phyloP scores from a whole-genome alignment of 2,329 filamentous ascomycete genomes.

The Coniochaeta sp. region DNA sequence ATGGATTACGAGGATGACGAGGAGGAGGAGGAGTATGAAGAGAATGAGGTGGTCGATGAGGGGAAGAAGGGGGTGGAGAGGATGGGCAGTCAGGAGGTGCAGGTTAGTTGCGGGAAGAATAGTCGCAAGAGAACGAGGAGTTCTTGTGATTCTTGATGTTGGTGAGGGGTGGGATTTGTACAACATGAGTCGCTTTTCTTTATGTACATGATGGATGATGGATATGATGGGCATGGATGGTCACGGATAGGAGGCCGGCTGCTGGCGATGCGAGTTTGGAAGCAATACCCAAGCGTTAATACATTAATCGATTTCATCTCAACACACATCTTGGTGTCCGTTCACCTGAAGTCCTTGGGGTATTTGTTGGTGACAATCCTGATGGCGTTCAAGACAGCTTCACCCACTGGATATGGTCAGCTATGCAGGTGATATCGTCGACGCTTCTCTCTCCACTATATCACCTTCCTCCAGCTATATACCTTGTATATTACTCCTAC shows the following conservation, averaged over 20 bases:
- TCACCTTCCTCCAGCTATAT: neutral
- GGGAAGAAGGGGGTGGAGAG: constrained; percentile 10
- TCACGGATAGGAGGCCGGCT: neutral
- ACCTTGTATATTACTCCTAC: neutral
- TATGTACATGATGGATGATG: neutral
- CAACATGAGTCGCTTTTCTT: neutral
- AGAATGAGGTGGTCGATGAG: constrained; percentile 9
- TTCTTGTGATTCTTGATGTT: neutral
- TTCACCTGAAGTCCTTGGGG: too few relatives aligned
- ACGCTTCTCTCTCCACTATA: too few relatives aligned
- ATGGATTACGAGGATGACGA: constrained; percentile 16
- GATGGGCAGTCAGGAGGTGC: constrained; percentile 8
- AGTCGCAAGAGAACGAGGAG: constrained; percentile 6
- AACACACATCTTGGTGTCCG: too few relatives aligned
- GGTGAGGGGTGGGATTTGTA: neutral
- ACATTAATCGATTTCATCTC: too few relatives aligned
- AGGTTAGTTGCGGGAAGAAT: constrained; percentile 5
- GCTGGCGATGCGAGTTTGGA: neutral
- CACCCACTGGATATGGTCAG: too few relatives aligned
- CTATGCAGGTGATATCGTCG: too few relatives aligned
- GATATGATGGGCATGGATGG: neutral
- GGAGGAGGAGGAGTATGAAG: constrained; percentile 19
- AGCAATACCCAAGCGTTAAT: neutral
- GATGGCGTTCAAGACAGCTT: too few relatives aligned
- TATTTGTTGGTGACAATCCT: too few relatives aligned